Conservation (phyloP, 495 filamentous ascomycete species). For the Xeromyces bisporus region DNA sequence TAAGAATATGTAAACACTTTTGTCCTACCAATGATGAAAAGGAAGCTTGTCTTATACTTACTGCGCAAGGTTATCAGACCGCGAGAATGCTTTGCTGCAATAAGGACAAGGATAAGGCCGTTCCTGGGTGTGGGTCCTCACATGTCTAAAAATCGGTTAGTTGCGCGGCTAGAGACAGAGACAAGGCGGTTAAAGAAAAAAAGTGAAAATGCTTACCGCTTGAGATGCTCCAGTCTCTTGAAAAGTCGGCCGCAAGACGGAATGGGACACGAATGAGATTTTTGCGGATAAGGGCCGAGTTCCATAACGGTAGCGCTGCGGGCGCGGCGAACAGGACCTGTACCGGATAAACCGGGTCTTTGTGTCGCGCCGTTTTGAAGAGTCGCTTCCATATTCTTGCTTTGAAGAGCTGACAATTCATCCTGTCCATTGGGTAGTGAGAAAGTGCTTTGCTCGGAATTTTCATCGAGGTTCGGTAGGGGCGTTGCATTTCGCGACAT, state of each 20-base stretch:
- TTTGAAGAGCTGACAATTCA: slow-evolving; percentile 48
- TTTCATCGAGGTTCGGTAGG: slow-evolving; percentile 60
- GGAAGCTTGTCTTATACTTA: slow-evolving; percentile 30
- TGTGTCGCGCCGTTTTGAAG: slow-evolving; percentile 42
- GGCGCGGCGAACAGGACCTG: slow-evolving; percentile 69
- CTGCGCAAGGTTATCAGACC: slow-evolving; percentile 97
- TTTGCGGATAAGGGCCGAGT: slow-evolving; percentile 87
- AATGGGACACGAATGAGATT: slow-evolving; percentile 97
- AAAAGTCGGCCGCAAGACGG: slow-evolving; percentile 93
- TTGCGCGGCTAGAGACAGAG: slow-evolving; percentile 39
- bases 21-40: slow-evolving; percentile 6
- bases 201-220: slow-evolving; percentile 56
- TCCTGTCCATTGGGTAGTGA: slow-evolving; percentile 42
- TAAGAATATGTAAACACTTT: slow-evolving; percentile 17
- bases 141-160: slow-evolving; percentile 61
- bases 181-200: slow-evolving; percentile 7
- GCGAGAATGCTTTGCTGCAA: slow-evolving; percentile 96
- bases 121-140: slow-evolving; percentile 98
- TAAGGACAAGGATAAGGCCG: slow-evolving; percentile 92
- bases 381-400: slow-evolving; percentile 37
- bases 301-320: slow-evolving; percentile 95
- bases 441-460: slow-evolving; percentile 53
- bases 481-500: slow-evolving; percentile 83
- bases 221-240: slow-evolving; percentile 97
- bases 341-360: slow-evolving; percentile 44